phyloP scores from a whole-genome alignment of 2,329 filamentous ascomycete species.

The Purpureocillium lavendulum region DNA sequence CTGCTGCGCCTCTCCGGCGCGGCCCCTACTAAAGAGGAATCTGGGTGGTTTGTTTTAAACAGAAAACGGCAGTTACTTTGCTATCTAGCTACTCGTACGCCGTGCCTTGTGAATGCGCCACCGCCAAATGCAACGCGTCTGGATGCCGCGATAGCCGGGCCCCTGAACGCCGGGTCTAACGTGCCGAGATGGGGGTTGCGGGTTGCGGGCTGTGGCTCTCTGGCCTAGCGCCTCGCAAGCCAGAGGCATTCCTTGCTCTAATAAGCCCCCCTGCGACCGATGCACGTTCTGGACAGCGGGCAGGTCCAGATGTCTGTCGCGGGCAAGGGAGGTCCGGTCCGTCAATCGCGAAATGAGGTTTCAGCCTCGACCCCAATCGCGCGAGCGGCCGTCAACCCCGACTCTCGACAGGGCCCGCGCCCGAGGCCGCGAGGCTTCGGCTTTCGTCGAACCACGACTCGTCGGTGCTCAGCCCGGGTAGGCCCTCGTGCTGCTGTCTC shows the following conservation, averaged over 20 bases:
- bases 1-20: too few species aligned
- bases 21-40: too few species aligned
- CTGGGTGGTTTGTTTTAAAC: background rate
- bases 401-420: constrained; percentile 3
- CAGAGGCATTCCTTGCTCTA: too few species aligned
- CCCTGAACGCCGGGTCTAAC: constrained; percentile 8
- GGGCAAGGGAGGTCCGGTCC: too few species aligned
- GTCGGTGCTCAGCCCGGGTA: constrained; percentile 12
- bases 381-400: constrained; percentile 2
- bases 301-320: too few species aligned
- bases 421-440: background rate
- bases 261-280: too few species aligned
- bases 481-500: constrained; percentile 8
- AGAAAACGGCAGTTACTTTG: background rate
- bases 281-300: too few species aligned
- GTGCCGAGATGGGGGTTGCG: constrained; percentile 1
- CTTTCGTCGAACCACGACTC: constrained; percentile 26
- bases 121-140: constrained; percentile 6
- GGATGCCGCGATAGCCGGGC: constrained; percentile 14
- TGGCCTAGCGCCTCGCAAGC: background rate
- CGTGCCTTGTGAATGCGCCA: constrained; percentile 2
- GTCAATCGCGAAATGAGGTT: too few species aligned
- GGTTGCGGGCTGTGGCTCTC: background rate
- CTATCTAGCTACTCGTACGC: background rate
- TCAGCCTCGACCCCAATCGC: too few species aligned